Evolutionary conservation across 2,329 filamentous ascomycete genomes (phyloP), one percentile per base, ranked within the genome.

Genomic region (Botrytis aclada): DNA sequence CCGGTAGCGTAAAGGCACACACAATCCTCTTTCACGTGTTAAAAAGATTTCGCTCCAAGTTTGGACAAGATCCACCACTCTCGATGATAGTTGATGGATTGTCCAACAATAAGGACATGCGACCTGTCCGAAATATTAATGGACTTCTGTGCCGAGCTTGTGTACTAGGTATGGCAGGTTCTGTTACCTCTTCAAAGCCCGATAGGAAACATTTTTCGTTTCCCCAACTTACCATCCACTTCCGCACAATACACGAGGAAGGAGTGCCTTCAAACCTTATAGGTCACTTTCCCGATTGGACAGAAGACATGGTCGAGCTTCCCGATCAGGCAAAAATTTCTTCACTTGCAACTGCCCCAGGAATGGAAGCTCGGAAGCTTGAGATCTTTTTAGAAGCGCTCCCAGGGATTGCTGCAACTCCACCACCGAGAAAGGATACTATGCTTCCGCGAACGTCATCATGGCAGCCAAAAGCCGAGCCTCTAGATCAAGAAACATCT

Each of bases 21-120:
- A 86, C 89, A 64, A 84, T 92, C 16, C 85, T 95, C 60, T 85
- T 91, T 78, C 89, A 92, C 79, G 82, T 90, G 69, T 84, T 87
- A 72, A 85, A 85, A 71, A 85, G 84, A 51, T 93, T 90, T 78
- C 83, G 85, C 61, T 81, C 86, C 25, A 84, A 84, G 66, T 93
- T 90, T 79, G 83, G 83, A 25, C 85, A 89, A 74, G 84, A 86
- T 58, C 87, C 89, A 1, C 83, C 86, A 14, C 79, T 94, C 47
- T 81, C 82, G 20, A 85, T 90, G 81, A 89, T 92, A 74, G 87
- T 86, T 72, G 89, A 88, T 71, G 87, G 86, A 1, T 78, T 90
- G 45, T 85, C 85, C n/a, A 86, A 85, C 67, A 85, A 86, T 71
- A 86, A 86, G 75, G 85, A 87, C 47, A 88, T 91, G 85, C 85